Percentiles rank a stretch among this genome's conserved stretches.
Conservation (phyloP, 129 eudicot species). For the Helianthus tuberosus region DNA sequence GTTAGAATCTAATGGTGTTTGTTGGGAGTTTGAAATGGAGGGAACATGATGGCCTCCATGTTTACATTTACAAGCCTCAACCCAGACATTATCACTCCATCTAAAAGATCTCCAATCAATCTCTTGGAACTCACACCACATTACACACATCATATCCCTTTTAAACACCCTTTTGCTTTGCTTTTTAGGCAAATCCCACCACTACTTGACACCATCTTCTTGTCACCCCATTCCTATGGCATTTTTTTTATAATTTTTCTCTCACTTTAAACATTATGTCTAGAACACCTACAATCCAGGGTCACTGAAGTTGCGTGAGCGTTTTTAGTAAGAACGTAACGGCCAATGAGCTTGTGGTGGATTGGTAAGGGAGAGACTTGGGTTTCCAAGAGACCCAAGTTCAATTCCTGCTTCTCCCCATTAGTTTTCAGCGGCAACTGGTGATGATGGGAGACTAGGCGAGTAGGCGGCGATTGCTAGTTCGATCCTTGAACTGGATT, state of each 20-base stretch:
- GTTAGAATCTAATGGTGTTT: conserved; percentile 42
- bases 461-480: no score
- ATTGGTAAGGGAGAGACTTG: no score
- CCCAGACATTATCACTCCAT: conserved; percentile 47
- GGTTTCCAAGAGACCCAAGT: no score
- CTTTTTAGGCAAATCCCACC: conserved; percentile 27
- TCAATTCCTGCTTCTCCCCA: no score
- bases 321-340: neutral
- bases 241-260: neutral
- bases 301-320: neutral
- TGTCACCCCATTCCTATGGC: conserved; percentile 37
- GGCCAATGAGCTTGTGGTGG: no score
- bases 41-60: conserved; percentile 95
- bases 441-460: no score
- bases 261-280: neutral
- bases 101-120: conserved; percentile 49
- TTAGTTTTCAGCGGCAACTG: no score
- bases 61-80: conserved; percentile 57
- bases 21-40: conserved; percentile 59
- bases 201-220: conserved; percentile 50
- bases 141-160: conserved; percentile 20
- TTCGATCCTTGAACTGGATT: no score
- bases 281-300: neutral
- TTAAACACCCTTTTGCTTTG: conserved; percentile 26
- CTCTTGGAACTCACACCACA: conserved; percentile 52